phyloP scores from a whole-genome alignment of 495 filamentous ascomycete genomes.

The Xylona heveae region DNA sequence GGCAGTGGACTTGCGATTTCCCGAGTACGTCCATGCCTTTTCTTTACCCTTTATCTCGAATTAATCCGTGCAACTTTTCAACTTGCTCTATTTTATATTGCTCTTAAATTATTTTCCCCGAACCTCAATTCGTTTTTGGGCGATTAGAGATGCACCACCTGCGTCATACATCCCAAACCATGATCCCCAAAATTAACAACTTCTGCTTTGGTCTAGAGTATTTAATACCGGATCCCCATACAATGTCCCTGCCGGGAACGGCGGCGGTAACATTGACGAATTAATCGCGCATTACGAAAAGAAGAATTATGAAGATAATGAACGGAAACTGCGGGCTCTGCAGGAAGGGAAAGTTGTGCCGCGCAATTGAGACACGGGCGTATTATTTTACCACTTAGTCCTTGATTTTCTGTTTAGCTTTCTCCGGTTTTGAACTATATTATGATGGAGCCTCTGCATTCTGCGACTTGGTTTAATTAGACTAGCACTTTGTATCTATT shows the following conservation, averaged over 20 bases:
- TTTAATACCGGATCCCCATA: constrained; percentile 39
- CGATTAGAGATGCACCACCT: too few species aligned
- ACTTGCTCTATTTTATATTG: constrained; percentile 3
- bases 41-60: too few species aligned
- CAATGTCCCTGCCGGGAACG: constrained; percentile 40
- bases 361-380: too few species aligned
- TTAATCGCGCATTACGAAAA: constrained; percentile 41
- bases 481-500: too few species aligned
- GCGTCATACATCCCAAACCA: too few species aligned
- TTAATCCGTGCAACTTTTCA: too few species aligned
- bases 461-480: too few species aligned
- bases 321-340: constrained; percentile 17
- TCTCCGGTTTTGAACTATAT: too few species aligned
- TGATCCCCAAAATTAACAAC: not conserved
- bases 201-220: constrained; percentile 17
- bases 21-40: constrained; percentile 34
- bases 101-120: constrained; percentile 1
- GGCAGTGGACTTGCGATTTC: constrained; percentile 33
- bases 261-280: constrained; percentile 30
- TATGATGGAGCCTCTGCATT: too few species aligned
- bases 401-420: too few species aligned
- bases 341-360: too few species aligned
- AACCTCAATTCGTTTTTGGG: not conserved
- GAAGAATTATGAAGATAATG: constrained; percentile 31
- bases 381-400: too few species aligned